These are phyloP conservation scores for Ceraceosorus guamensis DNA, from an alignment of 1,284 basidiomycete genomes.

Conservation along the genomic window DNA sequence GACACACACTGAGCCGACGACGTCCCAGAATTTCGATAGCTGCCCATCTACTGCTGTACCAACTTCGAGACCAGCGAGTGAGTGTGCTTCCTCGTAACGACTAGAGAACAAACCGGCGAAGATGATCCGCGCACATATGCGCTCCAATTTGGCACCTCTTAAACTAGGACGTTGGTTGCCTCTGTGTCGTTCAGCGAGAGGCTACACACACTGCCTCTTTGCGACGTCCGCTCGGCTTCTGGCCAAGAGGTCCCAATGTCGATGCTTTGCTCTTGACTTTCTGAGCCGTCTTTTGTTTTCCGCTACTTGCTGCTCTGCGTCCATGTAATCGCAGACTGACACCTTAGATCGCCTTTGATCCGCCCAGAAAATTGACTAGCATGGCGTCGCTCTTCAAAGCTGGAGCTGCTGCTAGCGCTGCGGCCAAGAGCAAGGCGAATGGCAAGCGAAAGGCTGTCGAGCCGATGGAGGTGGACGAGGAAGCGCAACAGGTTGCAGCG, in stretches of 20 bases:
- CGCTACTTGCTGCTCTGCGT: not conserved
- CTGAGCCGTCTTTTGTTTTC: not conserved
- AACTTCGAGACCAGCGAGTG: too few species aligned
- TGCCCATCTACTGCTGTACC: too few species aligned
- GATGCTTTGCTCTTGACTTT: not conserved
- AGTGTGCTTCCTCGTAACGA: too few species aligned
- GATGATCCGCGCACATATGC: too few species aligned
- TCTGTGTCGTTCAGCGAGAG: too few species aligned
- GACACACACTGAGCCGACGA: too few species aligned
- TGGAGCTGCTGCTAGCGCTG: not conserved
- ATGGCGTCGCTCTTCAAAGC: conserved; percentile 8
- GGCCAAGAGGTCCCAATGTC: not conserved
- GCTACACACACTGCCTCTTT: too few species aligned
- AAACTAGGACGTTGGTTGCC: too few species aligned
- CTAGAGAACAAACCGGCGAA: too few species aligned
- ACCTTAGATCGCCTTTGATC: not conserved
- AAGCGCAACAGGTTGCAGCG: not conserved
- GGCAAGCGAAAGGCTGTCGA: conserved; percentile 8
- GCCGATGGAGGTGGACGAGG: not conserved
- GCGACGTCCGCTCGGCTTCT: too few species aligned
- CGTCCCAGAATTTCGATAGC: too few species aligned
- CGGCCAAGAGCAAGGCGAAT: not conserved
- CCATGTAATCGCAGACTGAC: not conserved
- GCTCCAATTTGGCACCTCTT: too few species aligned
- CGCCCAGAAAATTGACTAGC: not conserved